Base-by-base conservation (phyloP, 306 rosid genomes). In the Cercis canadensis region DNA sequence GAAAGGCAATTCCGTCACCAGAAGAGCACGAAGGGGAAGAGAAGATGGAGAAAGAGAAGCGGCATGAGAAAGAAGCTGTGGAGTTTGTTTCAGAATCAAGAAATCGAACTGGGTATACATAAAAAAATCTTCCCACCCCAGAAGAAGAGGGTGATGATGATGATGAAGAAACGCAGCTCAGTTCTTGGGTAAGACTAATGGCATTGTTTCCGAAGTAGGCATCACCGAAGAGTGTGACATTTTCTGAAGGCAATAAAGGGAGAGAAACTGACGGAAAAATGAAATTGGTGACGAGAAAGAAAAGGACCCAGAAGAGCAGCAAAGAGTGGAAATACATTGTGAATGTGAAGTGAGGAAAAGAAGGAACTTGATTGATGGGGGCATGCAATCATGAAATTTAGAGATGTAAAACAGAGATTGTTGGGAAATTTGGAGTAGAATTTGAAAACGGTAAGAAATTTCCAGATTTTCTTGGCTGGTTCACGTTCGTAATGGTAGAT, bases 161-260 rank as follows among this genome's bases (percentile, higher is more conserved):
- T 13, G 87, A 53, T 49, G 71, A 46, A 45, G 83, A 63, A 24
- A 55, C 65, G 56, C 95, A 92, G 11, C 68, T 5, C 73, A 43
- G 80, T 52, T 82, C 81, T 50, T 81, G 84, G 57, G 98, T 84
- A 67, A 92, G 98, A 24, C 72, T 49, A 32, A 92, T 84, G 75
- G 89, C 64, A 41, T 67, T 71, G 74, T 84, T 73, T 13, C 59
- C 51, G 82, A 82, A 78, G 49, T 60, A 81, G 29, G 98, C 97
- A 46, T 92, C 96, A 8, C 92, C 92, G 7, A 63, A 85, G 82
- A 93, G 89, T 36, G 97, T 90, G 57, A 93, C 47, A 62, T 87
- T 88, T 15, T 74, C 58, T 5, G 75, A 65, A 8, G 82, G 80
- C 54, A 39, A 71, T 76, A 65, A 69, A 67, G 86, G 62, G 69